Base-by-base conservation (phyloP, 257 asterid species). In the Solanum stenotomum region DNA sequence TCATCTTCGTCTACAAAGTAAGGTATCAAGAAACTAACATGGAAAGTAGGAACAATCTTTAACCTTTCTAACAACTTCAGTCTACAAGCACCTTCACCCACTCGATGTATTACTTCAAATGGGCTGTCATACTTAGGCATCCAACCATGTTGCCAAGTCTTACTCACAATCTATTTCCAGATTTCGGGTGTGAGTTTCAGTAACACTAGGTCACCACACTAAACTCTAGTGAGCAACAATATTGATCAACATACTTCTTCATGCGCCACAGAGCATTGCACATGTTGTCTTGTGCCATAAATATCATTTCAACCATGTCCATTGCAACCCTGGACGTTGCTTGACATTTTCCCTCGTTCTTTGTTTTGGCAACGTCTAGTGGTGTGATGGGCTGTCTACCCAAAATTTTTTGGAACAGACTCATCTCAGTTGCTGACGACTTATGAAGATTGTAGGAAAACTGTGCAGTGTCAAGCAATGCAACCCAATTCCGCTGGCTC, bases 331-430 rank as follows among this genome's bases (percentile, higher is more conserved):
- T 18, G n/a, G 1, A 56, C 10, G 10, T 18, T 56, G 10, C 65
- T 2, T 18, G n/a, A 18, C 65, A 18, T 8, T 56, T 56, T 7
- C 65, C n/a, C 10, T 56, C 4, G 0, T 56, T 56, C n/a, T 2
- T 56, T 18, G n/a, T 56, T 56, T 56, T 6, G 10, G n/a, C 10
- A 18, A 56, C 10, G 4, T 56, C n/a, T 56, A 56, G 63, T 52
- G 65, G 65, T 56, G 65, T 56, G 10, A 56, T 18, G 10, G 65
- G 65, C 1, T 56, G 10, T 56, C n/a, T 56, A 18, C n/a, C 65
- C 10, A 52, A 52, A 2, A 0, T 0, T 0, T 4, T 7, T 20
- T 56, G 2, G 25, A 56, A 20, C 2, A 3, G 5, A 20, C 11
- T 56, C 25, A 20, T 56, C 11, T 56, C 2, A 56, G 65, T 7